phyloP scores from a whole-genome alignment of 1,139 yeast species.

The Kodamaea plutei region DNA sequence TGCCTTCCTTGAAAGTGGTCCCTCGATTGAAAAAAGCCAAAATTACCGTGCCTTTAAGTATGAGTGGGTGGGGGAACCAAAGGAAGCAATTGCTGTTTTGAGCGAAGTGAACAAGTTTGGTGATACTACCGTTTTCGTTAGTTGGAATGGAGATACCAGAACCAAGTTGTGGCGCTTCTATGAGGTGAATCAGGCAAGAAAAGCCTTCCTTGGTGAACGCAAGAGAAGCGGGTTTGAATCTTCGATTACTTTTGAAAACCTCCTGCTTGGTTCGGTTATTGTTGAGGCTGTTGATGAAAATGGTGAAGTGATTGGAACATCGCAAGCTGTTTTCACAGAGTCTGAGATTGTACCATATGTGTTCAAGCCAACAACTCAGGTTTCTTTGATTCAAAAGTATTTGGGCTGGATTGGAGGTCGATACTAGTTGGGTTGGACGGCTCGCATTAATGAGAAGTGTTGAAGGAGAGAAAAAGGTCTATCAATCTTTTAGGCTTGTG shows the following conservation, averaged over 20 bases:
- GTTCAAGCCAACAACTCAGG: no score
- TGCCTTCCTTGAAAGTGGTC: slow-evolving; percentile 32
- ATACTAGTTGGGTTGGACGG: no score
- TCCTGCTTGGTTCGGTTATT: slow-evolving; percentile 11
- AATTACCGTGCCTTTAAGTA: slow-evolving; percentile 36
- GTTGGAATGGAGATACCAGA: slow-evolving; percentile 40
- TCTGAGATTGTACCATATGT: slow-evolving; percentile 6
- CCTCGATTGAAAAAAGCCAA: slow-evolving; percentile 17
- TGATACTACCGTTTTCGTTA: slow-evolving; percentile 22
- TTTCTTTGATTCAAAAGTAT: no score
- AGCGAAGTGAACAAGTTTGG: slow-evolving; percentile 15
- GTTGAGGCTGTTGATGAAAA: slow-evolving; percentile 21
- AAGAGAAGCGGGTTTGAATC: slow-evolving; percentile 30
- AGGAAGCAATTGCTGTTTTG: slow-evolving; percentile 28
- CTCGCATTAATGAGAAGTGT: no score
- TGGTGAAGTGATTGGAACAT: slow-evolving; percentile 13
- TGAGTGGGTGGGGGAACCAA: slow-evolving; percentile 33
- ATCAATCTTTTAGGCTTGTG: no score
- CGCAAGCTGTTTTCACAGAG: slow-evolving; percentile 3
- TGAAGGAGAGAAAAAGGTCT: no score
- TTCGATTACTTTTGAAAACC: slow-evolving; percentile 9
- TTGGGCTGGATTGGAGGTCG: no score
- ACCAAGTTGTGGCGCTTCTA: slow-evolving; percentile 28
- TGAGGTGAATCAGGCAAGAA: slow-evolving; percentile 12
- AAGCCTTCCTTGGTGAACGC: slow-evolving; percentile 17